Evolutionary conservation across 495 filamentous ascomycete species (phyloP), one percentile per base, ranked within the genome.

Genomic region (Symbiotaphrina buchneri): DNA sequence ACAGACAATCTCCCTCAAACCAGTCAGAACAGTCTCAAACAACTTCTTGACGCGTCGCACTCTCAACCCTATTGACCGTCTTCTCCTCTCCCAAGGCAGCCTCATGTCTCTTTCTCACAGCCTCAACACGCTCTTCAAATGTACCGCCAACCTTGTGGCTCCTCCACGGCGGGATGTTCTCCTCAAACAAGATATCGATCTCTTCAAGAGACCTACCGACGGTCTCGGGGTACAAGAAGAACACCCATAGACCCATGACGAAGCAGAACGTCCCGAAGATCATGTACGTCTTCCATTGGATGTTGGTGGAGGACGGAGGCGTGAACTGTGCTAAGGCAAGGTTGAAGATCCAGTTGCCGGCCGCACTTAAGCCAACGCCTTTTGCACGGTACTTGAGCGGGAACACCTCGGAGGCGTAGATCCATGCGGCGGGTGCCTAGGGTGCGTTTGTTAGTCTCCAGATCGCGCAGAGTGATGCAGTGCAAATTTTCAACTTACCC

Each of bases 301-400:
- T 60, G 24, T 39, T 49, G 17, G 48, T 52, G n/a, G 65, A 47
- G 5, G 62, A 48, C 0, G 62, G 64, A 3, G 59, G 64, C 2
- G 65, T 62, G 39, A 47, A 56, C 23, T 59, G 62, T 1, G 52
- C 57, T 6, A 63, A 51, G 4, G 45, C 45, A 37, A 40, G 46
- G 31, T 55, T 55, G 46, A 50, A 59, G 28, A 52, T 54, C 71
- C 71, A 77, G 41, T 76, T 74, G 3, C 59, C 59, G 0, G 70
- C 67, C 0, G 71, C 75, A 0, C 71, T 53, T 17, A 77, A 47
- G 0, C 65, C 64, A n/a, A 74, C 71, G 24, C 68, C 72, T 36
- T 71, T 73, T 18, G 70, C 70, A 33, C 71, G 65, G 31, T 74
- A 59, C 44, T 68, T 68, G 34, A 61, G 48, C 0, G 72, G 71